These are phyloP conservation scores for Arabidopsis arenosa DNA, from an alignment of 345 rosid species.

Conservation along the genomic window DNA sequence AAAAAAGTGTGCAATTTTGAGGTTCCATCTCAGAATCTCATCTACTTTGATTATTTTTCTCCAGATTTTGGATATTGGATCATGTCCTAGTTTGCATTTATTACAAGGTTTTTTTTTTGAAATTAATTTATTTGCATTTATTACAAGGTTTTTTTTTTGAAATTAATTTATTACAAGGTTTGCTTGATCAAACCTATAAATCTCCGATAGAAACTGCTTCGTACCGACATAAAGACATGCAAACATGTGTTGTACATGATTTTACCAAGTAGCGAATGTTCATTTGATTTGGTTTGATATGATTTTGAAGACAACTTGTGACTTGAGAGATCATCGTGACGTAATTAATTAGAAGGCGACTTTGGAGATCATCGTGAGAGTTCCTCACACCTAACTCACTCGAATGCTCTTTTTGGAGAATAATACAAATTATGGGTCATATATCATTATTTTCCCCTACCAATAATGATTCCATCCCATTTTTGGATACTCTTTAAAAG, in stretches of 20 bases:
- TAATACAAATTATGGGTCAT: background rate
- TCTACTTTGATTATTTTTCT: too few species aligned
- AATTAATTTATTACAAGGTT: background rate
- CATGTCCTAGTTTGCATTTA: too few species aligned
- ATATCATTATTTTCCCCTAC: constrained; percentile 38
- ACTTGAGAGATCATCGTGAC: constrained; percentile 28
- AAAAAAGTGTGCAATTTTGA: too few species aligned
- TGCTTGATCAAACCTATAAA: background rate
- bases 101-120: too few species aligned
- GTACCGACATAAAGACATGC: background rate
- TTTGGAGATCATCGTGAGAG: too few species aligned
- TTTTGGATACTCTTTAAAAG: constrained; percentile 29
- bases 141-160: too few species aligned
- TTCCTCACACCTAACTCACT: too few species aligned
- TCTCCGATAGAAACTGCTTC: background rate
- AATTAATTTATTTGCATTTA: too few species aligned
- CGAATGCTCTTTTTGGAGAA: too few species aligned
- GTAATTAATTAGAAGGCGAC: constrained; percentile 8
- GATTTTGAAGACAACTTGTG: constrained; percentile 23
- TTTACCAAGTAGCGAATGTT: constrained; percentile 9
- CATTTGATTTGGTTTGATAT: constrained; percentile 7
- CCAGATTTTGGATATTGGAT: too few species aligned
- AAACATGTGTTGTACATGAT: constrained; percentile 3
- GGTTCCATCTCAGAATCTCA: too few species aligned
- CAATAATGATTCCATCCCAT: constrained; percentile 40